These are phyloP conservation scores for Kluyveromyces marxianus DNA, from an alignment of 1,139 yeast genomes.

Conservation along the genomic window DNA sequence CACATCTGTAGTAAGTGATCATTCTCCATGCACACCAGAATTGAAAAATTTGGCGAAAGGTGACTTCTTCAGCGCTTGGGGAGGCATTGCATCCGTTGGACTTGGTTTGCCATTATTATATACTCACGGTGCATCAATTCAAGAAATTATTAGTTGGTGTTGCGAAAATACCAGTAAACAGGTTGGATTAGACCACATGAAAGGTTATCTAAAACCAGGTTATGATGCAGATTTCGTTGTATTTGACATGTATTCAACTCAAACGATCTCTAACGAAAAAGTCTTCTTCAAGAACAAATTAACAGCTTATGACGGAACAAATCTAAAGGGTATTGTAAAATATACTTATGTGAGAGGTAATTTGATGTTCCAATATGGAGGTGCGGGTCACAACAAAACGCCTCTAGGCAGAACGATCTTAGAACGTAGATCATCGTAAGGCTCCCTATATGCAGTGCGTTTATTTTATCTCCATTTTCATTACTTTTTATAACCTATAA, in stretches of 20 bases:
- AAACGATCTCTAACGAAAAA: conserved; percentile 49
- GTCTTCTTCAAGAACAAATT: conserved; percentile 76
- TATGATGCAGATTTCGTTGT: conserved; percentile 82
- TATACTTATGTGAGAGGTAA: conserved; percentile 76
- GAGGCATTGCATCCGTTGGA: conserved; percentile 93
- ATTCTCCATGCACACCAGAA: conserved; percentile 92
- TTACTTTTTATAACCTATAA: neutral
- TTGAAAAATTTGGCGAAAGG: conserved; percentile 75
- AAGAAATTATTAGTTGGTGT: conserved; percentile 71
- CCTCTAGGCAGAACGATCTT: conserved; percentile 55
- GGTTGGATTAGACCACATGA: conserved; percentile 64
- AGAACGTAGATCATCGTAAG: conserved; percentile 35
- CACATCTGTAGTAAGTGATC: conserved; percentile 88
- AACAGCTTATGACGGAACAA: conserved; percentile 74
- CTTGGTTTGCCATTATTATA: conserved; percentile 74
- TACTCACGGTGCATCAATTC: conserved; percentile 59
- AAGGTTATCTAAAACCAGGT: conserved; percentile 67
- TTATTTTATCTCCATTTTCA: neutral
- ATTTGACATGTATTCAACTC: conserved; percentile 57
- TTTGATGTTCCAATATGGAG: conserved; percentile 48
- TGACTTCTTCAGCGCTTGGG: conserved; percentile 92
- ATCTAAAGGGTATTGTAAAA: conserved; percentile 61
- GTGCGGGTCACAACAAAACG: conserved; percentile 45
- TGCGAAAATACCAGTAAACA: conserved; percentile 77
- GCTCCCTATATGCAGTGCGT: neutral